Evolutionary conservation across 129 eudicot species (phyloP).

Genomic region (Silybum marianum): DNA sequence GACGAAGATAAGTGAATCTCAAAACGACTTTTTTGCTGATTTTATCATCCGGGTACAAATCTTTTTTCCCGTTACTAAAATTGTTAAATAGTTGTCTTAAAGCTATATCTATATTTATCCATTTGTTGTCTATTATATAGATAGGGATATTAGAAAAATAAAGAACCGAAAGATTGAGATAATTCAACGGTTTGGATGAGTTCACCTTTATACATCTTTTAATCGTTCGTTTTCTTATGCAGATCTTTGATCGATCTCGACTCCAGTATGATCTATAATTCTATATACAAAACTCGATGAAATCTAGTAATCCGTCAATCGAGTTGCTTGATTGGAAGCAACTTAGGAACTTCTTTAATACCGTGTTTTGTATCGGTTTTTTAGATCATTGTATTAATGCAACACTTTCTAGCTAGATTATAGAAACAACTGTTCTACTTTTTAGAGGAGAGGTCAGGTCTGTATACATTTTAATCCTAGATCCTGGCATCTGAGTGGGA

Average conservation of each 20-base stretch:
- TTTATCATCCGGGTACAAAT: constrained; percentile 1
- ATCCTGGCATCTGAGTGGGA: neutral
- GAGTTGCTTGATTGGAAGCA: neutral
- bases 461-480: neutral
- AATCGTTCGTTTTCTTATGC: neutral
- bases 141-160: no score
- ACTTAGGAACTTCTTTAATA: neutral
- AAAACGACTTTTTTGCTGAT: constrained; percentile 5
- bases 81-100: neutral
- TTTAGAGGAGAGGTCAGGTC: neutral
- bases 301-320: neutral
- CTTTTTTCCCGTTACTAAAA: neutral
- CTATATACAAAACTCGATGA: neutral
- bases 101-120: neutral
- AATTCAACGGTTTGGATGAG: no score
- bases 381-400: neutral
- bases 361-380: neutral
- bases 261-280: neutral
- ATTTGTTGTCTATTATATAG: no score
- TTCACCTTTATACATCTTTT: neutral
- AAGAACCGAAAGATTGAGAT: no score
- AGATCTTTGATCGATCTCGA: neutral
- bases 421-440: neutral
- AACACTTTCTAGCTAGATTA: neutral
- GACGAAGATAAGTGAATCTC: constrained; percentile 68